Conservation (phyloP, 2,329 filamentous ascomycete species). For the Penicillium sp. region DNA sequence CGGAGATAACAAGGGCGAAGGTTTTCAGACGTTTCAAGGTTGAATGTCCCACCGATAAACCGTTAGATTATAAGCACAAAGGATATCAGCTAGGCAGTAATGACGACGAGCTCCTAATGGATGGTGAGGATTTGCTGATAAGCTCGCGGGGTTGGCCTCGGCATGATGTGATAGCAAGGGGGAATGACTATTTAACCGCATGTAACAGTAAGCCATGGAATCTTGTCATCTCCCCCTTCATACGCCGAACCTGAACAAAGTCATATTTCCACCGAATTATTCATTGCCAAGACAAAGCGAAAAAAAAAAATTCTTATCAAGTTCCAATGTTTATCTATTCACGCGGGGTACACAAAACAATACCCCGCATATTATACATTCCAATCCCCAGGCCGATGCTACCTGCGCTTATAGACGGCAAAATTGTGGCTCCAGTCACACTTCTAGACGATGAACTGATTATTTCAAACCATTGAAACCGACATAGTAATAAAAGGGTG, state of each 20-base stretch:
- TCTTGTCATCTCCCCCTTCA: background rate
- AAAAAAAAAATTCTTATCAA: no score
- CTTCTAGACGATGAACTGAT: no score
- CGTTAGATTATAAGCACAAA: background rate
- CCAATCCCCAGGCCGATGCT: background rate
- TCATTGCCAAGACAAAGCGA: background rate
- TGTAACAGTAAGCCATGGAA: background rate
- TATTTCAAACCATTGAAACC: no score
- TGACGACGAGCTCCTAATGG: background rate
- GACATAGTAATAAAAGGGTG: no score
- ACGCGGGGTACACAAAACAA: background rate
- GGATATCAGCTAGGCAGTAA: background rate
- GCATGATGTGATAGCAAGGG: background rate
- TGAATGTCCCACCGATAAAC: background rate
- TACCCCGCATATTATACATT: background rate
- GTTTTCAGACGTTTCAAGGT: background rate
- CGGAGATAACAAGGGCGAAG: background rate
- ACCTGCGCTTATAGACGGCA: no score
- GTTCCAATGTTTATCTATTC: background rate
- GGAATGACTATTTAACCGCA: background rate
- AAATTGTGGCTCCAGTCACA: no score
- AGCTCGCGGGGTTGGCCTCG: slow-evolving; percentile 1
- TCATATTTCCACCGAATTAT: background rate
- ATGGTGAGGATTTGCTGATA: slow-evolving; percentile 1
- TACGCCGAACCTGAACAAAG: background rate